Conservation (phyloP, 176 grass and related monocot species). For the Alloteropsis semialata region DNA sequence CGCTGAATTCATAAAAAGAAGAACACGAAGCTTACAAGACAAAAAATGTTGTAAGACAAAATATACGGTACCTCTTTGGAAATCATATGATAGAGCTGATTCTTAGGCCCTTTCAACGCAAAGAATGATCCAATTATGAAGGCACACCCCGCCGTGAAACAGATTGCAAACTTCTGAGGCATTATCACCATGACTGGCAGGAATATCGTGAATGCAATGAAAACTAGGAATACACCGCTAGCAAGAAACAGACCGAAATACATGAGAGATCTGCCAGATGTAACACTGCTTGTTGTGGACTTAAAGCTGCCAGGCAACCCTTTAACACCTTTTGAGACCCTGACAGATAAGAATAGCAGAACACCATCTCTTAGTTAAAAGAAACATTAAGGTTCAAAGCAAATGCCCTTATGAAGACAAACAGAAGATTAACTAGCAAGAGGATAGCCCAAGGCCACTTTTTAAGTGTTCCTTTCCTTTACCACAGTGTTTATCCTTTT, state of each 20-base stretch:
- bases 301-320: constrained; percentile 78
- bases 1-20: not conserved
- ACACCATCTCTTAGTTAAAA: not conserved
- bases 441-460: not conserved
- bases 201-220: constrained; percentile 93
- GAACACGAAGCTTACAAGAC: not conserved
- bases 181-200: constrained; percentile 92
- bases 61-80: constrained; percentile 74
- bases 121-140: constrained; percentile 96
- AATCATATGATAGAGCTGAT: constrained; percentile 90
- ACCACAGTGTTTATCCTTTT: not conserved
- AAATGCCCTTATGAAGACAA: not conserved
- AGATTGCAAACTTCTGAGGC: constrained; percentile 94
- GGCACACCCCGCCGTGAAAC: constrained; percentile 88
- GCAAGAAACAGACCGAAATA: constrained; percentile 89
- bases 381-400: not conserved
- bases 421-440: not conserved
- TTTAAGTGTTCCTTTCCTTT: not conserved
- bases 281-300: constrained; percentile 74
- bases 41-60: not conserved
- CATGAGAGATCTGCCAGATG: constrained; percentile 81
- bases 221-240: constrained; percentile 85
- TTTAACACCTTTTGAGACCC: constrained; percentile 82
- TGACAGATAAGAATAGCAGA: constrained; percentile 40
- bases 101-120: constrained; percentile 85